Conservation (phyloP, 2,329 filamentous ascomycete genomes). For the Venturiaceae sp. region DNA sequence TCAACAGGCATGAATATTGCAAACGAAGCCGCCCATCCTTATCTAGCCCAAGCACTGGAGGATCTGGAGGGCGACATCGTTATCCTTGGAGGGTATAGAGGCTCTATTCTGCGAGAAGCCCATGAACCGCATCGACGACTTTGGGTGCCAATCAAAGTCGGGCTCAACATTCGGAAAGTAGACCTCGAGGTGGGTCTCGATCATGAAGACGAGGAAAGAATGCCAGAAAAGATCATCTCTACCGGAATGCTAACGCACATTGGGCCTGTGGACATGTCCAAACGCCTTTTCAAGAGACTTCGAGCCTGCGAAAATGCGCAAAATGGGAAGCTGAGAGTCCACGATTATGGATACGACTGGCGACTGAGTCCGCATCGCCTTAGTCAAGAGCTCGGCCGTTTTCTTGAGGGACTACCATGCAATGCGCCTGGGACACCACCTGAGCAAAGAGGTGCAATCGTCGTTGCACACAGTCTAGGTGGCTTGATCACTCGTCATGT, state of each 20-base stretch:
- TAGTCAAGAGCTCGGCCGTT: conserved; percentile 60
- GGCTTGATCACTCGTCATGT: conserved; percentile 82
- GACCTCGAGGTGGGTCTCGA: conserved; percentile 80
- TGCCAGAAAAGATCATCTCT: conserved; percentile 74
- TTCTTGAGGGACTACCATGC: conserved; percentile 63
- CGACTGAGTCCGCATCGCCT: conserved; percentile 71
- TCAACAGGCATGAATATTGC: conserved; percentile 8
- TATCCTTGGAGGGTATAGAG: conserved; percentile 81
- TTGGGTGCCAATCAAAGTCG: conserved; percentile 91
- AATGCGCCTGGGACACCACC: conserved; percentile 50
- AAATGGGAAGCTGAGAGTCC: conserved; percentile 63
- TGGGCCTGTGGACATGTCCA: conserved; percentile 83
- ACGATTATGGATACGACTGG: conserved; percentile 96
- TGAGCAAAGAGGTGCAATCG: conserved; percentile 58
- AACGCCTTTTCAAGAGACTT: conserved; percentile 69
- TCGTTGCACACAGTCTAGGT: conserved; percentile 80
- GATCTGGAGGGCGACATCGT: conserved; percentile 76
- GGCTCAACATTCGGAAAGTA: conserved; percentile 82
- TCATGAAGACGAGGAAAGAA: conserved; percentile 71
- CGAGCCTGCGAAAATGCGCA: conserved; percentile 64
- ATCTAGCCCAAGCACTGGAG: conserved; percentile 49
- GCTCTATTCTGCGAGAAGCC: conserved; percentile 78
- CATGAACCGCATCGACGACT: conserved; percentile 75
- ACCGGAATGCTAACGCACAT: conserved; percentile 88
- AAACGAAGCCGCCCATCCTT: conserved; percentile 33